Conservation (phyloP, 2,329 filamentous ascomycete genomes). For the Aureobasidium sp. region DNA sequence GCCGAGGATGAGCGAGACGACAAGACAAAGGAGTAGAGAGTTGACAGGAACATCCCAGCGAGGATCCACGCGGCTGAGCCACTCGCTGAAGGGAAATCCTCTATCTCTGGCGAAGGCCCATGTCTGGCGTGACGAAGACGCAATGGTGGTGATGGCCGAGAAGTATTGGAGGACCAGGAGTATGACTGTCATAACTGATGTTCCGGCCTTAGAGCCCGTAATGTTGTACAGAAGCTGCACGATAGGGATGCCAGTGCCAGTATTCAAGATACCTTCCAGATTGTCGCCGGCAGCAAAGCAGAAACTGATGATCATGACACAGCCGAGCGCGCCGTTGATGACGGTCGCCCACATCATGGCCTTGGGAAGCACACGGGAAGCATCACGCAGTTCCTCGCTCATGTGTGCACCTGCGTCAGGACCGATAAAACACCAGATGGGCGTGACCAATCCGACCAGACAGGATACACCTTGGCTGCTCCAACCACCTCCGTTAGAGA, state of each 20-base stretch:
- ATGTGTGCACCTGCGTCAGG: slow-evolving; percentile 33
- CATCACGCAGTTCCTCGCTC: slow-evolving; percentile 31
- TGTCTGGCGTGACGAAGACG: slow-evolving; percentile 26
- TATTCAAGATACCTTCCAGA: slow-evolving; percentile 19
- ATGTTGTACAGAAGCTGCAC: slow-evolving; percentile 25
- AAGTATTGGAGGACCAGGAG: slow-evolving; percentile 28
- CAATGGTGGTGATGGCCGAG: slow-evolving; percentile 28
- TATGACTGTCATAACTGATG: slow-evolving; percentile 24
- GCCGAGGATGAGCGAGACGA: slow-evolving; percentile 28
- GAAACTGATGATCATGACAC: slow-evolving; percentile 32
- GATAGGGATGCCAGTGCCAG: slow-evolving; percentile 23
- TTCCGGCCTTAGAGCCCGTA: slow-evolving; percentile 24
- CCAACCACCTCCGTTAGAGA: slow-evolving; percentile 36
- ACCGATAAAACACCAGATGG: slow-evolving; percentile 28
- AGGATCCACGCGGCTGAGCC: slow-evolving; percentile 26
- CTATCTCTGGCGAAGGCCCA: slow-evolving; percentile 29
- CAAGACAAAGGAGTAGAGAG: slow-evolving; percentile 23
- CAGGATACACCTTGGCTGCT: slow-evolving; percentile 32
- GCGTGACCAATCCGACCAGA: slow-evolving; percentile 36
- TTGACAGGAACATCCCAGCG: slow-evolving; percentile 13
- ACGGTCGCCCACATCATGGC: slow-evolving; percentile 37
- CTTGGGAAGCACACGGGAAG: slow-evolving; percentile 34
- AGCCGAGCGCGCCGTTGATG: slow-evolving; percentile 28
- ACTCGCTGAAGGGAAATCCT: slow-evolving; percentile 28
- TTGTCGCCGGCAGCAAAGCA: slow-evolving; percentile 26